Conservation (phyloP, 768 basidiomycete genomes). For the Tremella mesenterica region DNA sequence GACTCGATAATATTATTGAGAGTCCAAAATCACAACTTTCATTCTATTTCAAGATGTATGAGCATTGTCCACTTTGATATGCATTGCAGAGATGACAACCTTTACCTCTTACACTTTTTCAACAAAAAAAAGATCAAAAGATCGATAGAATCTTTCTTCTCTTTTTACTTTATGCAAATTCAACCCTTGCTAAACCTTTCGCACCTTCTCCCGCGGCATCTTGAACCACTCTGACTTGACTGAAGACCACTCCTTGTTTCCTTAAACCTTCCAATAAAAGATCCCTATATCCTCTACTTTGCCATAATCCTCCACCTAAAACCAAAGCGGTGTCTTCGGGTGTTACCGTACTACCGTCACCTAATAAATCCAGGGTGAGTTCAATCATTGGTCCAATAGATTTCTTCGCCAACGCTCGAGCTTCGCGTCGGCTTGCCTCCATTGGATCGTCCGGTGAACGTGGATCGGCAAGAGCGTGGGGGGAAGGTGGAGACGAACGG, state of each 20-base stretch:
- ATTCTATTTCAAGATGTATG: too few relatives aligned
- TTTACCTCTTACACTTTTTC: too few relatives aligned
- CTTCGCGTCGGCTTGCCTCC: slow-evolving; percentile 7
- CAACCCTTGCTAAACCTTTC: slow-evolving; percentile 20
- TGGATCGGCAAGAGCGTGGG: not conserved
- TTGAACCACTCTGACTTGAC: slow-evolving; percentile 20
- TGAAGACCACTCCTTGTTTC: slow-evolving; percentile 21
- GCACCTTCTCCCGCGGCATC: slow-evolving; percentile 38
- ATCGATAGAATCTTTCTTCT: too few relatives aligned
- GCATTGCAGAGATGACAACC: too few relatives aligned
- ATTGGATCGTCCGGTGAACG: slow-evolving; percentile 1
- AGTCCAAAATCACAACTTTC: too few relatives aligned
- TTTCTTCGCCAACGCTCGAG: slow-evolving; percentile 18
- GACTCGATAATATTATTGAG: too few relatives aligned
- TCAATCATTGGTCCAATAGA: slow-evolving; percentile 26
- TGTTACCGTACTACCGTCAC: slow-evolving; percentile 16
- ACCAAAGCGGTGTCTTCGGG: slow-evolving; percentile 20
- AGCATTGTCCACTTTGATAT: too few relatives aligned
- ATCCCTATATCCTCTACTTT: slow-evolving; percentile 20
- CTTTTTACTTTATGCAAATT: too few relatives aligned
- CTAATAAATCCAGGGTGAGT: slow-evolving; percentile 22
- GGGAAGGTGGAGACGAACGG: slow-evolving; percentile 6
- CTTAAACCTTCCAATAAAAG: slow-evolving; percentile 22
- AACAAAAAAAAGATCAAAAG: too few relatives aligned
- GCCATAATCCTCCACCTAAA: slow-evolving; percentile 40